Evolutionary conservation across 2,329 filamentous ascomycete genomes (phyloP), one percentile per base, ranked within the genome.

Genomic region (Periglandula ipomoeae): DNA sequence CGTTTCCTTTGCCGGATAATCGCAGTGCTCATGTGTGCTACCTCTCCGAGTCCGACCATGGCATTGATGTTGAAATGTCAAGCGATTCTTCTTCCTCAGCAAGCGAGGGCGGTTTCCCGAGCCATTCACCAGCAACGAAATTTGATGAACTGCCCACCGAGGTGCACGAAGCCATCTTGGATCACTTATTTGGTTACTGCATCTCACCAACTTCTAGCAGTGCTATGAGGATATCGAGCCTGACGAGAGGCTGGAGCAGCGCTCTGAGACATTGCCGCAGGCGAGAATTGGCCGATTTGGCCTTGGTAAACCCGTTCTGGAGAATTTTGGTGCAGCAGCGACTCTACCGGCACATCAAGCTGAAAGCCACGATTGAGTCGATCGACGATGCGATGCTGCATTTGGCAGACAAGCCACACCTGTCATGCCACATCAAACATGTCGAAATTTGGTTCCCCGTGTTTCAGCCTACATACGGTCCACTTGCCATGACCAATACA

Each of bases 371-470:
- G 0, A 69, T 77, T 34, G 72, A 77, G n/a, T 82, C 76, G 15
- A 66, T 87, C 37, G 67, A 76, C 38, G 72, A 80, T 43, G 78
- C 83, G 6, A 70, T 76, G 53, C 54, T 67, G 30, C 87, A 84
- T 70, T 85, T 89, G 55, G 63, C 67, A 15, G 55, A 65, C 9
- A 74, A 81, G 51, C 69, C 73, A 24, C 78, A 85, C 57, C 74
- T 89, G 5, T 73, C 77, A 19, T 56, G 66, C 8, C 80, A 87
- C 55, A 79, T 89, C 51, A 82, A 81, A 55, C 85, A 89, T 58
- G 76, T 88, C 51, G 85, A 89, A 64, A 73, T 88, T 38, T 89
- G 85, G 84, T 85, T 89, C 53, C 85, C 85, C 3, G 84, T 88
- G 37, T 89, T 85, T 57, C 76, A 82, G 55, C 78, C 77, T 19